Percentiles rank a stretch among this genome's conserved stretches.
phyloP scores from a whole-genome alignment of 1,284 basidiomycete genomes.

The Tilletia caries region DNA sequence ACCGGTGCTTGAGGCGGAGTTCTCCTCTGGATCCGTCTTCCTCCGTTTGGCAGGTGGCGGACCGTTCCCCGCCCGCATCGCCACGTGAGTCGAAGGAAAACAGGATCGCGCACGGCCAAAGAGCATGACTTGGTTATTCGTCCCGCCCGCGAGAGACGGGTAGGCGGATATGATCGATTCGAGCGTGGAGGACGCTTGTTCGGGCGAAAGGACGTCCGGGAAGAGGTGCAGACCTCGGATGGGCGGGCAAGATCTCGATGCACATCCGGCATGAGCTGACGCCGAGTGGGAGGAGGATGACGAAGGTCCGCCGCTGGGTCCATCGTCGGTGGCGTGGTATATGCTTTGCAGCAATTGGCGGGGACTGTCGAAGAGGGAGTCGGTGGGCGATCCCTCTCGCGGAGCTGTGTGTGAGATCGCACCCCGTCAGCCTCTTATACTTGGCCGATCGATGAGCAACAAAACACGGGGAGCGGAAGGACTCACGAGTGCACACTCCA shows the following conservation, averaged over 20 bases:
- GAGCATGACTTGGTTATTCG: constrained; percentile 11
- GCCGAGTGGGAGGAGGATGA: neutral
- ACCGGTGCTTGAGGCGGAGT: neutral
- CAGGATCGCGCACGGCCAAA: neutral
- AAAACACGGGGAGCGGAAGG: neutral
- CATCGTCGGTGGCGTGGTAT: neutral
- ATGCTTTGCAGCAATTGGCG: neutral
- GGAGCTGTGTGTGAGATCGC: neutral
- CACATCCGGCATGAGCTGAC: neutral
- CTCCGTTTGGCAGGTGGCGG: neutral
- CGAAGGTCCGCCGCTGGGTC: neutral
- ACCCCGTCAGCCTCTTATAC: too few relatives aligned
- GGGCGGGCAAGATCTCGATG: neutral
- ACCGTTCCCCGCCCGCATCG: neutral
- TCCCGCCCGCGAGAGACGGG: neutral
- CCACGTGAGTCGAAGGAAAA: too few relatives aligned
- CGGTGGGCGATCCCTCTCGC: neutral
- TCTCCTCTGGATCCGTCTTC: neutral
- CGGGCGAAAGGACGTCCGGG: neutral
- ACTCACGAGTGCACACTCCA: constrained; percentile 3
- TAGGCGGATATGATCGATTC: neutral
- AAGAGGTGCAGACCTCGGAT: constrained; percentile 9
- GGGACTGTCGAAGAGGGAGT: constrained; percentile 8
- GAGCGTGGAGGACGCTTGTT: neutral
- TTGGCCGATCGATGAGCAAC: too few relatives aligned